Percentiles rank a stretch among this genome's conserved stretches.
phyloP scores from a whole-genome alignment of 495 filamentous ascomycete species.

The Haplographium delicatum region DNA sequence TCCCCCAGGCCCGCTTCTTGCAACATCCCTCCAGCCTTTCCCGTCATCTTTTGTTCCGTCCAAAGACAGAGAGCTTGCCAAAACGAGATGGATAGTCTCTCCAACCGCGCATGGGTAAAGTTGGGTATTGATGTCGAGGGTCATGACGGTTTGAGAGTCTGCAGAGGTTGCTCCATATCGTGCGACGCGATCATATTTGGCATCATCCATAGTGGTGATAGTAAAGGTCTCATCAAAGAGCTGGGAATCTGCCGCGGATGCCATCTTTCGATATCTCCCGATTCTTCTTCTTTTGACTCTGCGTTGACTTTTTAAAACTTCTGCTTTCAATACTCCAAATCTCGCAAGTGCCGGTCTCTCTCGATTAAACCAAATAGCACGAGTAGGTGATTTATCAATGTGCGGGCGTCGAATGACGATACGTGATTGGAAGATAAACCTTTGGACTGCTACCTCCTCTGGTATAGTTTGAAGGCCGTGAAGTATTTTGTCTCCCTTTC shows the following conservation, averaged over 20 bases:
- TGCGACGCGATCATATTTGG: conserved; percentile 92
- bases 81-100: conserved; percentile 69
- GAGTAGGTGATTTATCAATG: no score
- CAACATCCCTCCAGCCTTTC: conserved; percentile 74
- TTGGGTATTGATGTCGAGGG: conserved; percentile 90
- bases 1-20: conserved; percentile 43
- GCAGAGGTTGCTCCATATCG: conserved; percentile 68
- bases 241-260: conserved; percentile 67
- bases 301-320: no score
- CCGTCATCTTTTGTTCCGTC: conserved; percentile 70
- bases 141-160: conserved; percentile 66
- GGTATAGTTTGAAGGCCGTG: no score
- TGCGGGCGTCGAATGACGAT: no score
- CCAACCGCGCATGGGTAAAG: conserved; percentile 71
- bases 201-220: conserved; percentile 66
- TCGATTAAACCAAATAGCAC: no score
- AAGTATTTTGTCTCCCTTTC: no score
- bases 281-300: no score
- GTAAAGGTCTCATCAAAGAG: conserved; percentile 92
- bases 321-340: no score
- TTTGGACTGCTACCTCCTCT: no score
- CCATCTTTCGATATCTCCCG: no score
- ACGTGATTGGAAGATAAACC: no score
- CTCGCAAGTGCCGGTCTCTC: no score
- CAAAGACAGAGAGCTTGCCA: conserved; percentile 78